A percentile compares a stretch with the other conserved stretches of the same genome.
These are phyloP conservation scores for Ceratobasidium sp. DNA, from an alignment of 1,284 basidiomycete genomes.

Conservation along the genomic window DNA sequence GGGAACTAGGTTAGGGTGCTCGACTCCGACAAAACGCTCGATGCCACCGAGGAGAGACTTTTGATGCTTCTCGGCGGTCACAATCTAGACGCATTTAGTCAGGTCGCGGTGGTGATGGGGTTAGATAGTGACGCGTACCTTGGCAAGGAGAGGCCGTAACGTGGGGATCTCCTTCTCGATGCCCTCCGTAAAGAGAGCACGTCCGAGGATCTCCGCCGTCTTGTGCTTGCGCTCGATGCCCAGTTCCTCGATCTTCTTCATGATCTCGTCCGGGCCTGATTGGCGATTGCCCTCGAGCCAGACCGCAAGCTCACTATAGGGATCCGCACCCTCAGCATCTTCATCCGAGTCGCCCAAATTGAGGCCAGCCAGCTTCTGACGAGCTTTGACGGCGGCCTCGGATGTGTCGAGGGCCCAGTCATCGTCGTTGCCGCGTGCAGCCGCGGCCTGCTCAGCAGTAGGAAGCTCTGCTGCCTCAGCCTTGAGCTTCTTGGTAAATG, in stretches of 20 bases:
- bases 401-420: slow-evolving; percentile 93
- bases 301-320: slow-evolving; percentile 81
- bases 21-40: slow-evolving; percentile 55
- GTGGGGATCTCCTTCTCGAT: slow-evolving; percentile 75
- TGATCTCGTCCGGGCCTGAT: slow-evolving; percentile 69
- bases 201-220: slow-evolving; percentile 82
- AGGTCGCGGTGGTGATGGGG: not conserved
- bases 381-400: slow-evolving; percentile 87
- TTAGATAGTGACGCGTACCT: slow-evolving; percentile 58
- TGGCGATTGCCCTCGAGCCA: slow-evolving; percentile 87
- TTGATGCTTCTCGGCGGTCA: slow-evolving; percentile 60
- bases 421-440: slow-evolving; percentile 50
- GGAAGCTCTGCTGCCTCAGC: slow-evolving; percentile 83
- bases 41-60: slow-evolving; percentile 63
- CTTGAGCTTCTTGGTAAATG: slow-evolving; percentile 82
- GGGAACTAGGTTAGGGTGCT: slow-evolving; percentile 48
- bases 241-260: slow-evolving; percentile 89
- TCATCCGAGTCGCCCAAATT: slow-evolving; percentile 74
- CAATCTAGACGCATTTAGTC: slow-evolving; percentile 10
- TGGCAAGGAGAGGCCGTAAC: slow-evolving; percentile 79
- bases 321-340: slow-evolving; percentile 86
- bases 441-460: slow-evolving; percentile 57
- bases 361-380: slow-evolving; percentile 73
- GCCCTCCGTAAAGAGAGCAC: slow-evolving; percentile 85
- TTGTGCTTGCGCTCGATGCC: slow-evolving; percentile 98